Conservation (phyloP, 345 rosid genomes). For the Physaria fendleri region DNA sequence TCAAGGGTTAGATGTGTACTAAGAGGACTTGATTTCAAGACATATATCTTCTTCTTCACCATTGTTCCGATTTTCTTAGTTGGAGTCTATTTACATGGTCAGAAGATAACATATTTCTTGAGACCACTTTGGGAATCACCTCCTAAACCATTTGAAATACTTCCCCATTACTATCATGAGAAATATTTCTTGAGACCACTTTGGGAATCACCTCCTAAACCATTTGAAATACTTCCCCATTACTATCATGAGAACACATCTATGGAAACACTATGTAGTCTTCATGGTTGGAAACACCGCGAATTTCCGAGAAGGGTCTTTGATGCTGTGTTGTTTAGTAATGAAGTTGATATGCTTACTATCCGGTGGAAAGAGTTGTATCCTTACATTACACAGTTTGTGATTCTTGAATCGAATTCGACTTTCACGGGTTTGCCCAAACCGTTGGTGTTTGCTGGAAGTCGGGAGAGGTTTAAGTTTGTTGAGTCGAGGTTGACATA, state of each 20-base stretch:
- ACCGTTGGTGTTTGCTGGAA: constrained; percentile 49
- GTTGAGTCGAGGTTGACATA: constrained; percentile 70
- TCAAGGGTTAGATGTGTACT: constrained; percentile 31
- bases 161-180: constrained; percentile 80
- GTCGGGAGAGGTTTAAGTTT: constrained; percentile 51
- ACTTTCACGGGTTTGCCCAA: constrained; percentile 76
- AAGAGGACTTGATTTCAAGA: constrained; percentile 28
- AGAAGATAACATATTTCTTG: constrained; percentile 28
- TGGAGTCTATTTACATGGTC: constrained; percentile 26
- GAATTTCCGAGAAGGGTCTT: constrained; percentile 79
- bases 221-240: too few species aligned
- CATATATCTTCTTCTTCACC: constrained; percentile 21
- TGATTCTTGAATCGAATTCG: constrained; percentile 86
- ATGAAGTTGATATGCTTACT: constrained; percentile 69
- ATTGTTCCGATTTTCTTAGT: constrained; percentile 13
- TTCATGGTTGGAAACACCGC: constrained; percentile 84
- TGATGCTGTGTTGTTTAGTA: constrained; percentile 83
- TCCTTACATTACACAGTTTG: constrained; percentile 77
- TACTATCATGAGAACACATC: constrained; percentile 64
- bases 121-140: constrained; percentile 32
- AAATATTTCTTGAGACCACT: too few species aligned
- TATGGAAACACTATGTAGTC: constrained; percentile 65
- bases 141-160: constrained; percentile 22
- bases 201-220: too few species aligned
- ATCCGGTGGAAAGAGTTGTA: constrained; percentile 85